Conservation (phyloP, 768 basidiomycete species). For the Psilocybe cubensis region DNA sequence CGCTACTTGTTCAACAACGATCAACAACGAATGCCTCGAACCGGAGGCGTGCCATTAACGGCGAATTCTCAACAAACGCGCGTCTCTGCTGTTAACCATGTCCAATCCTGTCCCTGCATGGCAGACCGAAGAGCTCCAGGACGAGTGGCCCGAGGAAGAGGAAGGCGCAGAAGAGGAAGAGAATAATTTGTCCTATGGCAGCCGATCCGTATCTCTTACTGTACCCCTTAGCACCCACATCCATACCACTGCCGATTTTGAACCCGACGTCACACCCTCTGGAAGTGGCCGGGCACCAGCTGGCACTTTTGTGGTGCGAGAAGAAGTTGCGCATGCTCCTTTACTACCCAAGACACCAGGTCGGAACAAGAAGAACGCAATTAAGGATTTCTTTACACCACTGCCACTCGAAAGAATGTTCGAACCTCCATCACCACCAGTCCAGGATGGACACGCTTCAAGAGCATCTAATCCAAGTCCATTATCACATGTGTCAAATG, state of each 20-base stretch:
- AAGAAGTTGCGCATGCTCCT: constrained; percentile 60
- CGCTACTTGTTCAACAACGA: constrained; percentile 14
- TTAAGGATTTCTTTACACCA: constrained; percentile 89
- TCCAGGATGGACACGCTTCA: constrained; percentile 19
- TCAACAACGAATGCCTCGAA: constrained; percentile 10
- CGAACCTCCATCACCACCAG: constrained; percentile 87
- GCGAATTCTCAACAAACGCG: constrained; percentile 1
- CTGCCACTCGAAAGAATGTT: constrained; percentile 90
- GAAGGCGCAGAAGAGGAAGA: constrained; percentile 44
- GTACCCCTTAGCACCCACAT: constrained; percentile 57
- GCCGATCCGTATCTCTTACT: constrained; percentile 64
- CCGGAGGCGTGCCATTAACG: constrained; percentile 1
- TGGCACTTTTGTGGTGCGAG: constrained; percentile 79
- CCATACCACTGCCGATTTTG: constrained; percentile 45
- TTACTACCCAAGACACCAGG: constrained; percentile 72
- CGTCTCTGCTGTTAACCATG: constrained; percentile 30
- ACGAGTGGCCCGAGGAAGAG: constrained; percentile 91
- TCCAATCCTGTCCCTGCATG: constrained; percentile 58
- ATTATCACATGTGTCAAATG: constrained; percentile 11
- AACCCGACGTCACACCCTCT: constrained; percentile 27
- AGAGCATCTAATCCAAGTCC: constrained; percentile 15
- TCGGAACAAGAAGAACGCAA: constrained; percentile 55
- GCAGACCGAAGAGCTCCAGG: constrained; percentile 89
- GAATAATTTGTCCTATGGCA: constrained; percentile 46
- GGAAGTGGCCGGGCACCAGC: constrained; percentile 36